These are phyloP conservation scores for Taiozyma sp. DNA, from an alignment of 1,139 yeast genomes.

Conservation along the genomic window DNA sequence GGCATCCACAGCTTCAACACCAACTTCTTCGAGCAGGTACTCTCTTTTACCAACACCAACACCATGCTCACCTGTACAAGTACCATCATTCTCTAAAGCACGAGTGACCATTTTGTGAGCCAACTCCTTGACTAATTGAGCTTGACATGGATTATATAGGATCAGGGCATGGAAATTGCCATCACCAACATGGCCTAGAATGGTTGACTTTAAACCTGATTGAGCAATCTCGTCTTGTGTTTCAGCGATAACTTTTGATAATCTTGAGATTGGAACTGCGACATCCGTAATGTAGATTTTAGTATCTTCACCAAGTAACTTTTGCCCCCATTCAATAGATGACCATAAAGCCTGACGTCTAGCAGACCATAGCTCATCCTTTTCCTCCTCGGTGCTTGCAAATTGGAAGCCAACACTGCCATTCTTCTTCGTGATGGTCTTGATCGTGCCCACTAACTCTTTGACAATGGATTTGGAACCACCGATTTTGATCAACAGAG, in stretches of 20 bases:
- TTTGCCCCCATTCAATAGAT: conserved; percentile 55
- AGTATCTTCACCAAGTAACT: conserved; percentile 39
- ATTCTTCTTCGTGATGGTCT: conserved; percentile 35
- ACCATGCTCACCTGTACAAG: conserved; percentile 69
- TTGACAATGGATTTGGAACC: conserved; percentile 45
- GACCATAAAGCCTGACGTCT: conserved; percentile 67
- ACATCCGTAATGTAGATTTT: conserved; percentile 63
- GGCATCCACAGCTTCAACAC: conserved; percentile 46
- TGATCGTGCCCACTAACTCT: conserved; percentile 40
- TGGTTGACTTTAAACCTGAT: conserved; percentile 47
- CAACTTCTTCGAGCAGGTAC: conserved; percentile 45
- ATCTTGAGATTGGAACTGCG: conserved; percentile 55
- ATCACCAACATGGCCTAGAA: conserved; percentile 62
- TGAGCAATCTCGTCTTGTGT: conserved; percentile 43
- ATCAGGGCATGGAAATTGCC: conserved; percentile 61
- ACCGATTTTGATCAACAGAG: conserved; percentile 61
- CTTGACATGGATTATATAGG: conserved; percentile 37
- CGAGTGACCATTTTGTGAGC: conserved; percentile 34
- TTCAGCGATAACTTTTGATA: conserved; percentile 45
- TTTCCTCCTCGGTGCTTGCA: conserved; percentile 52
- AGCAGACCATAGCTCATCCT: conserved; percentile 62
- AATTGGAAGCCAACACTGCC: conserved; percentile 42
- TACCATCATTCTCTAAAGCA: conserved; percentile 46
- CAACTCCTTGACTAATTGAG: conserved; percentile 24
- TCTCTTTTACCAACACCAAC: conserved; percentile 57